These are phyloP conservation scores for Rhodotorula toruloides DNA, from an alignment of 768 basidiomycete genomes.

Conservation along the genomic window DNA sequence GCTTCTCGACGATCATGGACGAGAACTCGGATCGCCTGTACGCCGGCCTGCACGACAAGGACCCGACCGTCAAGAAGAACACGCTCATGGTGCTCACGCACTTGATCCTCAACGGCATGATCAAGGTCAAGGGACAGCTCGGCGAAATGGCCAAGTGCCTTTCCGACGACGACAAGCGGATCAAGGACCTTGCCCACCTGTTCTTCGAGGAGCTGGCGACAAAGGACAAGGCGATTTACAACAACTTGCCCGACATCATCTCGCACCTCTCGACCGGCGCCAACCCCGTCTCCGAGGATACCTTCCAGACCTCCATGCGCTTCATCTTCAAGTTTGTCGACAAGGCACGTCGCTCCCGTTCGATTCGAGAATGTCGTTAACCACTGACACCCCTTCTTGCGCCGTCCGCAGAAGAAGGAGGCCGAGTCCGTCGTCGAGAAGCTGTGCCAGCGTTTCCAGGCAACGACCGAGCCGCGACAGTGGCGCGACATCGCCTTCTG, in stretches of 20 bases:
- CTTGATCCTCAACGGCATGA: conserved; percentile 95
- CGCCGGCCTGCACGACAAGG: conserved; percentile 79
- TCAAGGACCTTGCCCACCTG: conserved; percentile 90
- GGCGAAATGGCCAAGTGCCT: conserved; percentile 99
- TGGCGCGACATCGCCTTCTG: conserved; percentile 98
- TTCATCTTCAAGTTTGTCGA: conserved; percentile 97
- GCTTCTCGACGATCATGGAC: conserved; percentile 94
- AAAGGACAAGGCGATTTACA: conserved; percentile 98
- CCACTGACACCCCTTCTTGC: background rate
- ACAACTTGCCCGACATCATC: conserved; percentile 94
- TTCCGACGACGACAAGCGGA: conserved; percentile 78
- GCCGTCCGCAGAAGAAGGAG: conserved; percentile 74
- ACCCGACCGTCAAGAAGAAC: conserved; percentile 94
- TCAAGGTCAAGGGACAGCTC: conserved; percentile 98
- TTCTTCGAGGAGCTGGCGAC: conserved; percentile 95
- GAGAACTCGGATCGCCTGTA: conserved; percentile 95
- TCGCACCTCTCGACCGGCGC: conserved; percentile 85
- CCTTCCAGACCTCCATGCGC: conserved; percentile 83
- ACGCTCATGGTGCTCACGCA: conserved; percentile 83
- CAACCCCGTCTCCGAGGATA: conserved; percentile 85
- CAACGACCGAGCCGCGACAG: conserved; percentile 80
- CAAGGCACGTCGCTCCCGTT: conserved; percentile 57
- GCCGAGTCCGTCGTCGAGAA: conserved; percentile 96
- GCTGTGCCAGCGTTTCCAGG: conserved; percentile 88
- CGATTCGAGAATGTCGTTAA: background rate